Evolutionary conservation across 768 basidiomycete species (phyloP).

Genomic region (Goffeauzyma gilvescens): DNA sequence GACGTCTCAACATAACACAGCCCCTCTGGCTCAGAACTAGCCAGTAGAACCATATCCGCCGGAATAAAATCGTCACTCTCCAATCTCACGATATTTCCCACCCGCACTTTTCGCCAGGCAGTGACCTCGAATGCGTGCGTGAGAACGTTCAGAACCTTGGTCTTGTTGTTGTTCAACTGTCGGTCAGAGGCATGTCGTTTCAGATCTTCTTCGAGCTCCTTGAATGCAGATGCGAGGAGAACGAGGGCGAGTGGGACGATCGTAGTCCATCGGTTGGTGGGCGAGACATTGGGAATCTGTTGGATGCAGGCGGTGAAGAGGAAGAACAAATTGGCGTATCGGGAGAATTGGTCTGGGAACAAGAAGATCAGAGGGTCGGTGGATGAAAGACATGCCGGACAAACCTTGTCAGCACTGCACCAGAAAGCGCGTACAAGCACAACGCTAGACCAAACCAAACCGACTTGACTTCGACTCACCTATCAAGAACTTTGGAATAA

Average conservation of each 20-base stretch:
- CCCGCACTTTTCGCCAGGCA: constrained; percentile 74
- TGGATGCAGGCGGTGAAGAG: constrained; percentile 81
- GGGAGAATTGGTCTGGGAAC: constrained; percentile 75
- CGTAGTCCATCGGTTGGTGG: constrained; percentile 85
- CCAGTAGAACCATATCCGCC: constrained; percentile 72
- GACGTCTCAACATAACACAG: constrained; percentile 95
- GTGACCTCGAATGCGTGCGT: constrained; percentile 42
- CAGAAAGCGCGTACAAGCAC: no score
- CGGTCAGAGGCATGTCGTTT: constrained; percentile 94
- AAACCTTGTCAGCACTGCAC: neutral
- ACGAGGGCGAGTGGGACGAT: constrained; percentile 77
- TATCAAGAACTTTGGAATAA: constrained; percentile 77
- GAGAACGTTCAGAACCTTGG: constrained; percentile 52
- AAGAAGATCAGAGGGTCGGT: neutral
- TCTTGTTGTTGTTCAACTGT: constrained; percentile 65
- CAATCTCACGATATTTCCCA: constrained; percentile 80
- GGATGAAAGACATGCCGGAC: no score
- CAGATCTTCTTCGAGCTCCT: constrained; percentile 86
- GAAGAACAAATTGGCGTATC: constrained; percentile 98
- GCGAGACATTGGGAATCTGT: constrained; percentile 93
- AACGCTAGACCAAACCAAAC: no score
- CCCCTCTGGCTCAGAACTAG: constrained; percentile 87
- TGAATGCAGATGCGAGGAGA: constrained; percentile 79
- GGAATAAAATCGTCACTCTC: constrained; percentile 89
- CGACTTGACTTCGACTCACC: constrained; percentile 56